A percentile compares a stretch with the other conserved stretches of the same genome.
phyloP scores from a whole-genome alignment of 2,329 filamentous ascomycete genomes.

The Torrubiellomyces zombiae region DNA sequence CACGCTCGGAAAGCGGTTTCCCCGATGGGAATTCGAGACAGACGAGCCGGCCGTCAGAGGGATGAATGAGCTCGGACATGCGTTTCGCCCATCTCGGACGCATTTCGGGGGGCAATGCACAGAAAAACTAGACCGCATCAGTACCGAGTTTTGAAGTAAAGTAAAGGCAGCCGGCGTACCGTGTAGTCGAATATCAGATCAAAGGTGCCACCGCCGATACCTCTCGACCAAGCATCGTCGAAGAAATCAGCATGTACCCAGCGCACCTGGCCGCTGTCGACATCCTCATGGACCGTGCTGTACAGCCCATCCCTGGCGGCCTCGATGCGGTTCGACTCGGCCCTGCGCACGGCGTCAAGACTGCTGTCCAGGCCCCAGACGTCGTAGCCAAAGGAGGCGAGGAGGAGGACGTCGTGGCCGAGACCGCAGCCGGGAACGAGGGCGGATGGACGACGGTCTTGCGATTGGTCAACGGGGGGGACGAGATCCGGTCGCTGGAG shows the following conservation, averaged over 20 bases:
- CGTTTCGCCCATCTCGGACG: constrained; percentile 37
- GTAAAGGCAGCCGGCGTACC: constrained; percentile 19
- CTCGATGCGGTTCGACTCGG: constrained; percentile 24
- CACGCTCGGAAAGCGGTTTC: constrained; percentile 46
- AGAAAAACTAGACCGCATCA: constrained; percentile 34
- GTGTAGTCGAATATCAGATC: constrained; percentile 52
- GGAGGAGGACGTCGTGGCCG: constrained; percentile 65
- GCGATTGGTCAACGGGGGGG: constrained; percentile 14
- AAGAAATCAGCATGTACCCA: constrained; percentile 55
- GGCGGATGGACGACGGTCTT: constrained; percentile 25
- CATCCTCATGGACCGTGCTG: constrained; percentile 22
- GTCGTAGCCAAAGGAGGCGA: constrained; percentile 62
- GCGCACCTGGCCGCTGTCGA: constrained; percentile 30
- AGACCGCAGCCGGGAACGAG: constrained; percentile 70
- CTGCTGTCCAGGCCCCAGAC: constrained; percentile 59
- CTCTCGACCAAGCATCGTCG: constrained; percentile 35
- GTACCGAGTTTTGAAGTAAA: background rate
- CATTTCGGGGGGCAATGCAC: constrained; percentile 37
- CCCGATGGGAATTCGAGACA: constrained; percentile 65
- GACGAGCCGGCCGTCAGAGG: constrained; percentile 33
- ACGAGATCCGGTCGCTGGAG: constrained; percentile 27
- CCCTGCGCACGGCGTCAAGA: constrained; percentile 25
- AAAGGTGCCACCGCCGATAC: constrained; percentile 31
- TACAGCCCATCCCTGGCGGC: constrained; percentile 22
- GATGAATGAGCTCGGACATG: constrained; percentile 31